Evolutionary conservation across 2,329 filamentous ascomycete species (phyloP).

Genomic region (Diaporthe citriasiana): DNA sequence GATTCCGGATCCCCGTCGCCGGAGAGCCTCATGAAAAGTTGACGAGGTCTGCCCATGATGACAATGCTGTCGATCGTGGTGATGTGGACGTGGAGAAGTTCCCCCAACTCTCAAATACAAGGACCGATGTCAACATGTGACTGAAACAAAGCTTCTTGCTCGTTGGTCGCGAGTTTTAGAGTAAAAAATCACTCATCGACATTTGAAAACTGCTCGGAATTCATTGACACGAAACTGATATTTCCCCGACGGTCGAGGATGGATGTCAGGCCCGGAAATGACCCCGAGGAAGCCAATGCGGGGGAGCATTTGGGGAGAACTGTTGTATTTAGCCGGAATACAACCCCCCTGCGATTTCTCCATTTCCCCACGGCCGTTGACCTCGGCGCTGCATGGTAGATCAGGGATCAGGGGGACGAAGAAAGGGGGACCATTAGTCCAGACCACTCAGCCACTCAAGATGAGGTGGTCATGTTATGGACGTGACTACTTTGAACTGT

Average conservation of each 20-base stretch:
- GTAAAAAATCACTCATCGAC: not conserved
- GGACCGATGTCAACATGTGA: not conserved
- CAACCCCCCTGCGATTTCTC: conserved; percentile 13
- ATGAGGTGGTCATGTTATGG: not conserved
- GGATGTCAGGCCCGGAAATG: conserved; percentile 24
- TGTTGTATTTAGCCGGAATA: conserved; percentile 41
- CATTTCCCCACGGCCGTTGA: conserved; percentile 27
- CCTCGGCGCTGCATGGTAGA: conserved; percentile 14
- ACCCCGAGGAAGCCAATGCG: conserved; percentile 20
- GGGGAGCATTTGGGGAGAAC: conserved; percentile 30
- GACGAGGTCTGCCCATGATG: not conserved
- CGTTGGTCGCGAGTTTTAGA: not conserved
- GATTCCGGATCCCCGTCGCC: conserved; percentile 26
- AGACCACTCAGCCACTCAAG: conserved; percentile 4
- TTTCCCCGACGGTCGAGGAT: conserved; percentile 9
- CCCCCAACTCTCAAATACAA: not conserved
- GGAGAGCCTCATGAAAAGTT: not conserved
- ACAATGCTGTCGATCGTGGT: not conserved
- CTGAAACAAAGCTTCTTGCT: not conserved
- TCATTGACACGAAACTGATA: conserved; percentile 16
- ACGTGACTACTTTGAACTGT: not conserved
- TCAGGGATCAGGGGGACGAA: conserved; percentile 28
- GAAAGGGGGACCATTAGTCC: conserved; percentile 6
- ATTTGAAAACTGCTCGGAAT: not conserved
- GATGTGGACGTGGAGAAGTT: not conserved